phyloP scores from a whole-genome alignment of 805 yeast genomes.

The Kodamaea kakaduensis region DNA sequence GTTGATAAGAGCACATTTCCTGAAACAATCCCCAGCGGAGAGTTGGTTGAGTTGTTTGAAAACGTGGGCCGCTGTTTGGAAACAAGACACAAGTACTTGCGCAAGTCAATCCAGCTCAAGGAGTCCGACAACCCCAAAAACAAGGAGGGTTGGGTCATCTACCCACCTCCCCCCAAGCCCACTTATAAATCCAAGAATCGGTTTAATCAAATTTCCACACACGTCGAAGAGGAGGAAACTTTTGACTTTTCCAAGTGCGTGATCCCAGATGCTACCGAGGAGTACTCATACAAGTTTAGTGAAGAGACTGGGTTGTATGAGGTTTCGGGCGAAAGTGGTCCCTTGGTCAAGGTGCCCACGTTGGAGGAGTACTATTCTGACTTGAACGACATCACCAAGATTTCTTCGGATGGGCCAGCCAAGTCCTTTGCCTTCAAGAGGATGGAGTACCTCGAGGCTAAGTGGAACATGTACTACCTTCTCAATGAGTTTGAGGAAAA shows the following conservation, averaged over 20 bases:
- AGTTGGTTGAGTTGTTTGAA: conserved; percentile 57
- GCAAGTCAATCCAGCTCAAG: conserved; percentile 59
- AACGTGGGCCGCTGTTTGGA: conserved; percentile 65
- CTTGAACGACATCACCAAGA: conserved; percentile 63
- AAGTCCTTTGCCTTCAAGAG: conserved; percentile 95
- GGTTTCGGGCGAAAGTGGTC: conserved; percentile 42
- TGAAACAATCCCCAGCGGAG: conserved; percentile 62
- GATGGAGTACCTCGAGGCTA: conserved; percentile 89
- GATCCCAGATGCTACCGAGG: conserved; percentile 49
- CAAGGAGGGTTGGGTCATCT: conserved; percentile 63
- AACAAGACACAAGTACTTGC: conserved; percentile 72
- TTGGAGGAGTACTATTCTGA: conserved; percentile 83
- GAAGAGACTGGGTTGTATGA: conserved; percentile 63
- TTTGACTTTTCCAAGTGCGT: conserved; percentile 56
- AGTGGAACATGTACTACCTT: conserved; percentile 87
- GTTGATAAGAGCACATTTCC: conserved; percentile 22
- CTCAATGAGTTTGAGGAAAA: conserved; percentile 92
- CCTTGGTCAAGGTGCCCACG: conserved; percentile 66
- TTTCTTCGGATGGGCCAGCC: conserved; percentile 92
- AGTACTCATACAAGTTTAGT: conserved; percentile 45
- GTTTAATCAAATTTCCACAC: conserved; percentile 43
- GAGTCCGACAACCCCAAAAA: conserved; percentile 85
- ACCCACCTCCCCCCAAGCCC: conserved; percentile 94
- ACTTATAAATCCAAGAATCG: conserved; percentile 60
- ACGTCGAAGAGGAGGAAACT: conserved; percentile 40